Conservation (phyloP, 2,329 filamentous ascomycete genomes). For the Trichoderma sp. region DNA sequence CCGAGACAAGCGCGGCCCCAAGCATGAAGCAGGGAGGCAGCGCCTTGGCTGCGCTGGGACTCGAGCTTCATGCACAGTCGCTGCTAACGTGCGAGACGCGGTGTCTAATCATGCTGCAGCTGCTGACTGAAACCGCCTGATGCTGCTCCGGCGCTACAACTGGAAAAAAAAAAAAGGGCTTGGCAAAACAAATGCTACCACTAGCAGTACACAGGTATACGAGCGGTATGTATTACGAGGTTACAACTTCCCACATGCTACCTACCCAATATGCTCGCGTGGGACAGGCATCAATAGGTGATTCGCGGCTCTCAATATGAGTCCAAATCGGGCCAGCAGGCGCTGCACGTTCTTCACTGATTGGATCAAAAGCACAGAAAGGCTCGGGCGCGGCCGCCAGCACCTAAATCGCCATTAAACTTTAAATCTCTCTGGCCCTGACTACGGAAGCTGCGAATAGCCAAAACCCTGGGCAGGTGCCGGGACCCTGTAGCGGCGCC, state of each 20-base stretch:
- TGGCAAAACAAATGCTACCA: too few species aligned
- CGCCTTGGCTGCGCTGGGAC: not conserved
- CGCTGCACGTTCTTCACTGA: conserved; percentile 10
- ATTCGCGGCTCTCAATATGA: not conserved
- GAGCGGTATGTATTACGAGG: too few species aligned
- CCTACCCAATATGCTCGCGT: not conserved
- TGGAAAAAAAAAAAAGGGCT: not conserved
- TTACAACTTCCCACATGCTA: not conserved
- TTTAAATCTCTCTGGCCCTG: not conserved
- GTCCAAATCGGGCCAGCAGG: not conserved
- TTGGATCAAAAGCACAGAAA: not conserved
- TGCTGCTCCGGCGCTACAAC: not conserved
- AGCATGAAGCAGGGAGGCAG: not conserved
- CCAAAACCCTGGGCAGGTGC: not conserved
- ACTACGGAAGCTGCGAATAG: not conserved
- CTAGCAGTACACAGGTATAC: too few species aligned
- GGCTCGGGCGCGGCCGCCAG: conserved; percentile 10
- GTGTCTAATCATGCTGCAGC: not conserved
- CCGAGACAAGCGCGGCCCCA: not conserved
- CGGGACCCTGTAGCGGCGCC: not conserved
- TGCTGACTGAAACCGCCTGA: not conserved
- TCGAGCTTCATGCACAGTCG: not conserved
- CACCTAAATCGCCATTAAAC: conserved; percentile 12
- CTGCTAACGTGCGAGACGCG: not conserved
- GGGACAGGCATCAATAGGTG: not conserved